These are phyloP conservation scores for Cyclotella kingstonii DNA, from an alignment of 108 stramenopile genomes.

Conservation along the genomic window DNA sequence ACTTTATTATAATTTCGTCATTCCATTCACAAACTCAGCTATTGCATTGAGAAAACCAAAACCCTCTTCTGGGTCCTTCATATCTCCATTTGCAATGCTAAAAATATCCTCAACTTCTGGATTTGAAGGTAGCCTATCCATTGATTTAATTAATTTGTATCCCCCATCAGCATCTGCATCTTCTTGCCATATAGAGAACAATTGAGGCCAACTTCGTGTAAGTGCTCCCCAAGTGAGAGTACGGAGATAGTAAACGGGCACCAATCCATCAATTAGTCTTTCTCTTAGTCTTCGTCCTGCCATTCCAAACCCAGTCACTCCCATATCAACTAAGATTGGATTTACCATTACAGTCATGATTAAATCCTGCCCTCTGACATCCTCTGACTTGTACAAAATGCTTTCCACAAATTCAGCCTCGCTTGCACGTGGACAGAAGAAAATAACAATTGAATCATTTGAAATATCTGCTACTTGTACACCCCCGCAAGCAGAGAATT, in stretches of 20 bases:
- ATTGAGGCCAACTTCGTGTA: conserved; percentile 60
- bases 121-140: conserved; percentile 71
- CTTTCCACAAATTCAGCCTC: conserved; percentile 72
- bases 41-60: conserved; percentile 65
- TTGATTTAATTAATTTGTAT: conserved; percentile 67
- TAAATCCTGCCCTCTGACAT: conserved; percentile 34
- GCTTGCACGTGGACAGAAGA: conserved; percentile 82
- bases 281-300: conserved; percentile 87
- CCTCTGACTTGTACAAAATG: conserved; percentile 50
- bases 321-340: conserved; percentile 93
- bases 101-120: conserved; percentile 88
- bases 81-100: conserved; percentile 64
- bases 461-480: conserved; percentile 56
- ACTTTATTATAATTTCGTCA: conserved; percentile 66
- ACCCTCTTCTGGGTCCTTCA: conserved; percentile 39
- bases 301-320: conserved; percentile 94
- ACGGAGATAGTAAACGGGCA: conserved; percentile 79
- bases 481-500: conserved; percentile 69
- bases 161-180: conserved; percentile 80
- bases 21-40: conserved; percentile 56
- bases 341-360: conserved; percentile 85
- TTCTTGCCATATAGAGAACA: conserved; percentile 90
- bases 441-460: conserved; percentile 59
- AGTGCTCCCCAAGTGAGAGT: conserved; percentile 91
- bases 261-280: conserved; percentile 73